Evolutionary conservation across 129 eudicot genomes (phyloP).

Genomic region (Deinandra increscens): DNA sequence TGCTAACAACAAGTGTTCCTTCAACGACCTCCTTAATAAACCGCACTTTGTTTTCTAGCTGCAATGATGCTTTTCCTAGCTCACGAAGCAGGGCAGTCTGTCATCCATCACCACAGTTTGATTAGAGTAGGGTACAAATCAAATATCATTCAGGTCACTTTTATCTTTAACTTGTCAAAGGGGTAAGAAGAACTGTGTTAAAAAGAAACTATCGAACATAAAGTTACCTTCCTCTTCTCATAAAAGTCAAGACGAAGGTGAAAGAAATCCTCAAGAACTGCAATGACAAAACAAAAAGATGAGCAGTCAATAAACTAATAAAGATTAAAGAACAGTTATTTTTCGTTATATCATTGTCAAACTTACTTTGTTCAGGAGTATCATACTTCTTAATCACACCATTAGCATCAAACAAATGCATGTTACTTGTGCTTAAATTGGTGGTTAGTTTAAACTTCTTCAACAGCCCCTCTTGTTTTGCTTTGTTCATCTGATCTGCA

Average conservation of each 20-base stretch:
- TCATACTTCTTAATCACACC: conserved; percentile 85
- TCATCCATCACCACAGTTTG: background rate
- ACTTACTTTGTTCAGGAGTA: conserved; percentile 80
- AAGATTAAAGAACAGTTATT: background rate
- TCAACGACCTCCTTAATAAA: conserved; percentile 65
- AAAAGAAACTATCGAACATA: no score
- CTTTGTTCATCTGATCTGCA: conserved; percentile 48
- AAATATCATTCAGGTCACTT: background rate
- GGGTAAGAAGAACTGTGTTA: no score
- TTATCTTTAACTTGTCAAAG: no score
- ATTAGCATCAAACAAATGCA: conserved; percentile 82
- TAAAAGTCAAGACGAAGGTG: conserved; percentile 64
- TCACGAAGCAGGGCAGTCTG: conserved; percentile 57
- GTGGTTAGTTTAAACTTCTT: conserved; percentile 78
- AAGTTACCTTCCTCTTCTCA: conserved; percentile 68
- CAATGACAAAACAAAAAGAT: conserved; percentile 10
- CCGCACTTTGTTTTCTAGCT: conserved; percentile 73
- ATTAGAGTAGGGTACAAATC: background rate
- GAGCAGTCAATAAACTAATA: background rate
- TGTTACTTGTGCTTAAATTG: conserved; percentile 71
- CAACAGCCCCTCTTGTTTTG: conserved; percentile 76
- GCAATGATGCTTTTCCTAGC: conserved; percentile 51
- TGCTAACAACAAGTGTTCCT: conserved; percentile 72
- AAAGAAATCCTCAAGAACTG: conserved; percentile 90
- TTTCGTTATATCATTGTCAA: no score